Evolutionary conservation across 176 grass and related monocot species (phyloP).

Genomic region (Olyra latifolia): DNA sequence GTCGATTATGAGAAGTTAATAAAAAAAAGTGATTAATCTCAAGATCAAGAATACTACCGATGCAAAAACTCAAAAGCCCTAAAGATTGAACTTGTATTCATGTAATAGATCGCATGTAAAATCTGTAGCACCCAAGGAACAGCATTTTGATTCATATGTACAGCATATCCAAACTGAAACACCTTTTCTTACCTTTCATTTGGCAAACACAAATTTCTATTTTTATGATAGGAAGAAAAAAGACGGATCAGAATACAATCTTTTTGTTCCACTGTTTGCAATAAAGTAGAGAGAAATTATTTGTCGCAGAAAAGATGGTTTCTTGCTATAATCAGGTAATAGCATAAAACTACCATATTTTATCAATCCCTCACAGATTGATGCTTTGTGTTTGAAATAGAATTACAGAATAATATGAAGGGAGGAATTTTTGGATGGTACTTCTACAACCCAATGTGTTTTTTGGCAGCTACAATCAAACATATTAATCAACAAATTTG

Average conservation of each 20-base stretch:
- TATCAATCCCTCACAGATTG: background rate
- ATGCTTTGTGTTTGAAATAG: background rate
- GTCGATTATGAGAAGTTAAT: background rate
- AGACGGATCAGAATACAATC: background rate
- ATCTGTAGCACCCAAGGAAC: background rate
- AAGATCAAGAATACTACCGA: background rate
- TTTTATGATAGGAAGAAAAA: background rate
- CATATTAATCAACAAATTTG: background rate
- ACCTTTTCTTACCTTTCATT: background rate
- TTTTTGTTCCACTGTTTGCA: background rate
- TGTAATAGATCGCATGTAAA: background rate
- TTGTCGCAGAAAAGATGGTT: background rate
- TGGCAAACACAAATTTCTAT: background rate
- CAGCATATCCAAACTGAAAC: background rate
- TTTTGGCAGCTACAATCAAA: conserved; percentile 4
- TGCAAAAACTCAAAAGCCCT: background rate
- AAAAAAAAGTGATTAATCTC: background rate
- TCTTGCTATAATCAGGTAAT: background rate
- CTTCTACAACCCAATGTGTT: background rate
- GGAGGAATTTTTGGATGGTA: background rate
- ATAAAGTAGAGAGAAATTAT: background rate
- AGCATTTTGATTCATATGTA: conserved; percentile 10
- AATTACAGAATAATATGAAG: background rate
- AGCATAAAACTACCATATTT: background rate
- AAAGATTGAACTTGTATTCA: background rate